phyloP scores from a whole-genome alignment of 2,329 filamentous ascomycete genomes.

The Lasiodiplodia sp. region DNA sequence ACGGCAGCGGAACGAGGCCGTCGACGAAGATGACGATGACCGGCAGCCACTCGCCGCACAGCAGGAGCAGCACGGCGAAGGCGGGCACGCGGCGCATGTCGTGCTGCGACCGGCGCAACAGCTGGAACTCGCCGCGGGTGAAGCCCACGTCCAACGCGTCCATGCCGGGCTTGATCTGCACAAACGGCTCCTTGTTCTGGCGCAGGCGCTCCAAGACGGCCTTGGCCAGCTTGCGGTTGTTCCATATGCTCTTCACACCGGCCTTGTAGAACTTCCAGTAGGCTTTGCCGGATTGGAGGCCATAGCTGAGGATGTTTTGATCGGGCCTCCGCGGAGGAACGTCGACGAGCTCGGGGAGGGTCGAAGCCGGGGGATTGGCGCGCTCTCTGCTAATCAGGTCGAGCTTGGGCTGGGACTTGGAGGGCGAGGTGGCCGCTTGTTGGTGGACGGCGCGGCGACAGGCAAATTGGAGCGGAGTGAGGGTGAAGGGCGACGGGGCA shows the following conservation, averaged over 20 bases:
- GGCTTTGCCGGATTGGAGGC: constrained; percentile 71
- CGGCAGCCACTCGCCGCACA: constrained; percentile 88
- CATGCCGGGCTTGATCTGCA: neutral
- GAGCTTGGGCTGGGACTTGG: neutral
- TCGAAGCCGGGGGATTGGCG: constrained; percentile 76
- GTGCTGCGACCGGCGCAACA: constrained; percentile 70
- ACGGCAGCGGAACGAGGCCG: constrained; percentile 79
- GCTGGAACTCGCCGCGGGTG: constrained; percentile 74
- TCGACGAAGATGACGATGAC: constrained; percentile 76
- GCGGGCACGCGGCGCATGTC: constrained; percentile 81
- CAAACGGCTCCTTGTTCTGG: constrained; percentile 35
- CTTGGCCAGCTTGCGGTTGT: constrained; percentile 63
- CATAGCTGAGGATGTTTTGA: constrained; percentile 59
- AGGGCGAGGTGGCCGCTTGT: neutral
- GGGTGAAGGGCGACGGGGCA: constrained; percentile 1
- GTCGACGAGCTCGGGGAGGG: constrained; percentile 73
- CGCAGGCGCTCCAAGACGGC: constrained; percentile 40
- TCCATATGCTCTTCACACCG: constrained; percentile 76
- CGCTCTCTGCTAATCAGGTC: neutral
- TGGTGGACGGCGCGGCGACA: neutral
- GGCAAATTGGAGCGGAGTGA: neutral
- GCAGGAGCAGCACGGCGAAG: constrained; percentile 76
- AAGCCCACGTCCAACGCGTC: constrained; percentile 39
- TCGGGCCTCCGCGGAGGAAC: constrained; percentile 64
- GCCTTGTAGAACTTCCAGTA: constrained; percentile 89